Evolutionary conservation across 306 rosid species (phyloP).

Genomic region (Cyclanthera cordifolia): DNA sequence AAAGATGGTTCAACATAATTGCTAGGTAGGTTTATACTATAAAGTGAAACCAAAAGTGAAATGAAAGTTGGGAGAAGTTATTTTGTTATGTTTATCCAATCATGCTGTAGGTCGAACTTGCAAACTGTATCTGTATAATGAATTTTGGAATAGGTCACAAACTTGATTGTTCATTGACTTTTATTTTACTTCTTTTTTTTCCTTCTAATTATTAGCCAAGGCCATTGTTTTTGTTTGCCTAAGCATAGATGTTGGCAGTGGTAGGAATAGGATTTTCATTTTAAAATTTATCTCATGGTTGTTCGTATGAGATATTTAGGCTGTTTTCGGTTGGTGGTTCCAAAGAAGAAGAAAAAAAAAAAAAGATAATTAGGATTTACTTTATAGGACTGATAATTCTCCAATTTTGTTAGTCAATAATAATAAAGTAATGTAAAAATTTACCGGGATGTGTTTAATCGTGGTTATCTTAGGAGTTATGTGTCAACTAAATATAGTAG

Average conservation of each 20-base stretch:
- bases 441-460: too few species aligned
- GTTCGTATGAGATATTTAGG: not conserved
- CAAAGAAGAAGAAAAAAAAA: not conserved
- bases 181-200: not conserved
- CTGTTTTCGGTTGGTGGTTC: not conserved
- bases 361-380: not conserved
- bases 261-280: not conserved
- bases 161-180: not conserved
- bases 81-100: not conserved
- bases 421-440: too few species aligned
- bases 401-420: too few species aligned
- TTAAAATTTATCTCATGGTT: not conserved
- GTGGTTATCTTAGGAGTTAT: too few species aligned
- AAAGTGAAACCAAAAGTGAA: too few species aligned
- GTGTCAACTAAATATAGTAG: too few species aligned
- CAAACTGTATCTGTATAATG: slow-evolving; percentile 3
- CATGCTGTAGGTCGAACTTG: not conserved
- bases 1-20: not conserved
- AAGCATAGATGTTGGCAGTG: too few species aligned
- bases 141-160: not conserved
- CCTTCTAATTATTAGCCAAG: not conserved
- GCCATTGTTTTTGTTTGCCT: not conserved
- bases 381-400: too few species aligned
- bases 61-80: not conserved
- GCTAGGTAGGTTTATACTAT: slow-evolving; percentile 8